Base-by-base conservation (phyloP, 768 basidiomycete species). In the Auricularia heimuer region DNA sequence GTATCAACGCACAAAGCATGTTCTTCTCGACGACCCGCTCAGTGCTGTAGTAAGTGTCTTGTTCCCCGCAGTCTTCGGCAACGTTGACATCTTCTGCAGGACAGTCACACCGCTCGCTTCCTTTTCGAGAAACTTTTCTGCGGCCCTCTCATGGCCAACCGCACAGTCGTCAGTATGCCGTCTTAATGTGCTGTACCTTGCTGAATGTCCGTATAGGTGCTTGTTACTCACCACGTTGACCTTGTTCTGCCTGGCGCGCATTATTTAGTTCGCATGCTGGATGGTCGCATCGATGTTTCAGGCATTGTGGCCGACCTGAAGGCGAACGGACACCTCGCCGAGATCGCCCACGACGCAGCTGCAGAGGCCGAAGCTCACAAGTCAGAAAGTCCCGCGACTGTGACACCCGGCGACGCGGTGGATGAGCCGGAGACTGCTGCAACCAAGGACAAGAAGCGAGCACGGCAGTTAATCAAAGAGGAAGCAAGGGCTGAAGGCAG, bases 401-500 rank as follows among this genome's bases (percentile, higher is more conserved):
- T 70, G 34, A 75, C 71, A 35, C 67, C 64, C 24, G 62, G 65
- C 33, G 73, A 71, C 54, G 69, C 69, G 11, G 76, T 76, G 64
- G 71, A 73, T 62, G 68, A 72, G 3, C 68, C 68, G 2, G 69
- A 69, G 29, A 73, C 73, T 21, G 72, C 68, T 24, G 70, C 68
- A 4, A 68, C 68, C 3, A 73, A 65, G 21, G 65, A 67, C 36
- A 66, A 65, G 34, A 92, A 86, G 75, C 89, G 85, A 67, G 87
- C 89, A 0, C 76, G 86, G 35, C 89, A 90, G 69, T 75, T 93
- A 11, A 74, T 93, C 65, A 86, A 92, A 71, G 92, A 93, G 61
- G 92, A 94, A 71, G 87, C 91, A 65, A 74, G 92, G 54, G 89
- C 90, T 67, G 81, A 81, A 1, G 94, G 93, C 0, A 85, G 87